Evolutionary conservation across 371 early-diverging fungal species (phyloP).

Genomic region (Umbelopsis sp.): DNA sequence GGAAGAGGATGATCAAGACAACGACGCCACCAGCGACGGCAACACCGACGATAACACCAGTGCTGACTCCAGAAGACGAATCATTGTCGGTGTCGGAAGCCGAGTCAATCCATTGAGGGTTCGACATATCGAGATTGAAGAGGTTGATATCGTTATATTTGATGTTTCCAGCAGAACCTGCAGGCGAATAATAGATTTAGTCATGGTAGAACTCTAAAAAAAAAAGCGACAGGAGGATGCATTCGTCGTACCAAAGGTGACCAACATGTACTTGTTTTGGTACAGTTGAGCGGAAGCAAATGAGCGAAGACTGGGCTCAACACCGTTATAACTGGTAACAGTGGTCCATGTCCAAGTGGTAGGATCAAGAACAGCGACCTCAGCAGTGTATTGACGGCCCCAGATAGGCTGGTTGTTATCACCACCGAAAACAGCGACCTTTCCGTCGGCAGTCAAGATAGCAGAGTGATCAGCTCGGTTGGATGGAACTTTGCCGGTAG

Average conservation of each 20-base stretch:
- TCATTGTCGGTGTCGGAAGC: conserved; percentile 23
- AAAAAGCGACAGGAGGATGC: neutral
- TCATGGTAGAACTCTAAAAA: too few relatives aligned
- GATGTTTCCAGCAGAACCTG: conserved; percentile 37
- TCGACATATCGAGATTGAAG: conserved; percentile 23
- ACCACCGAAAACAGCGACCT: conserved; percentile 52
- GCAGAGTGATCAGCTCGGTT: conserved; percentile 36
- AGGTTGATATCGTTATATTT: conserved; percentile 53
- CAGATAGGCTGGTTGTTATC: conserved; percentile 22
- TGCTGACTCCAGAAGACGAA: conserved; percentile 28
- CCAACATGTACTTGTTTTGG: conserved; percentile 35
- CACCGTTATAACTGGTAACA: conserved; percentile 32
- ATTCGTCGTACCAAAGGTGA: conserved; percentile 45
- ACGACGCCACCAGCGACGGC: conserved; percentile 40
- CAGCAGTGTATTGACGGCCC: conserved; percentile 31
- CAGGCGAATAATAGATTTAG: neutral
- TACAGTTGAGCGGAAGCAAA: conserved; percentile 44
- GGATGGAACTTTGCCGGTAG: conserved; percentile 25
- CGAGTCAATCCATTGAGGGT: conserved; percentile 37
- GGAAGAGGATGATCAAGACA: conserved; percentile 38
- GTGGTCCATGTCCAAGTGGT: conserved; percentile 45
- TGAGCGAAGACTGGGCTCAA: conserved; percentile 46
- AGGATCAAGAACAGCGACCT: conserved; percentile 44
- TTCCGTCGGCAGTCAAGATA: conserved; percentile 40
- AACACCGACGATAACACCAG: conserved; percentile 51